Conservation (phyloP, 1,139 yeast species). For the Protomyces pachydermus region DNA sequence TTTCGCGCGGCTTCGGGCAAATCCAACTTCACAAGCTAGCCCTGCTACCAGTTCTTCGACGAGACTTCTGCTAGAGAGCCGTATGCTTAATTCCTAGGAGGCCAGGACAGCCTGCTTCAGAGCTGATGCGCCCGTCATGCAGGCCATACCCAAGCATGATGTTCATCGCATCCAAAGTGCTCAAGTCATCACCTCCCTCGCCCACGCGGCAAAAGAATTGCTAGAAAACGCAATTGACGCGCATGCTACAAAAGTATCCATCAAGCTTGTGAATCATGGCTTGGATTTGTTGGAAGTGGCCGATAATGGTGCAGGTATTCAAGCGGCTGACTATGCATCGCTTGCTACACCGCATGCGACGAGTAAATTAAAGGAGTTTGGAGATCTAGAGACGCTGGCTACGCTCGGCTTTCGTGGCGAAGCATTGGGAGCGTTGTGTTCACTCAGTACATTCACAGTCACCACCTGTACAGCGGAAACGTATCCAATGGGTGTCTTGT, state of each 20-base stretch:
- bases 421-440: slow-evolving; percentile 69
- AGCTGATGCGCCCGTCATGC: neutral
- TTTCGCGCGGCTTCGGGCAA: too few species aligned
- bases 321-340: slow-evolving; percentile 51
- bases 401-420: slow-evolving; percentile 84
- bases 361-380: slow-evolving; percentile 61
- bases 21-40: too few species aligned
- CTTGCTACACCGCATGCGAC: slow-evolving; percentile 69
- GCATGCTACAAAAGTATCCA: slow-evolving; percentile 65
- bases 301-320: slow-evolving; percentile 79
- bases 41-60: too few species aligned
- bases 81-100: too few species aligned
- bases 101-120: too few species aligned
- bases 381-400: slow-evolving; percentile 50
- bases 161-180: slow-evolving; percentile 81
- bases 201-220: slow-evolving; percentile 74
- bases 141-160: slow-evolving; percentile 46
- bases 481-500: slow-evolving; percentile 55
- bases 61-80: too few species aligned
- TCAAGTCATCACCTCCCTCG: slow-evolving; percentile 78
- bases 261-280: slow-evolving; percentile 65
- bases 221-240: slow-evolving; percentile 60
- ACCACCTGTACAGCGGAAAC: slow-evolving; percentile 51
- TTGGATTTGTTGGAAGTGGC: slow-evolving; percentile 63
- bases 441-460: slow-evolving; percentile 50